phyloP scores from a whole-genome alignment of 495 filamentous ascomycete genomes.

The Beverwykella pulmonaria region DNA sequence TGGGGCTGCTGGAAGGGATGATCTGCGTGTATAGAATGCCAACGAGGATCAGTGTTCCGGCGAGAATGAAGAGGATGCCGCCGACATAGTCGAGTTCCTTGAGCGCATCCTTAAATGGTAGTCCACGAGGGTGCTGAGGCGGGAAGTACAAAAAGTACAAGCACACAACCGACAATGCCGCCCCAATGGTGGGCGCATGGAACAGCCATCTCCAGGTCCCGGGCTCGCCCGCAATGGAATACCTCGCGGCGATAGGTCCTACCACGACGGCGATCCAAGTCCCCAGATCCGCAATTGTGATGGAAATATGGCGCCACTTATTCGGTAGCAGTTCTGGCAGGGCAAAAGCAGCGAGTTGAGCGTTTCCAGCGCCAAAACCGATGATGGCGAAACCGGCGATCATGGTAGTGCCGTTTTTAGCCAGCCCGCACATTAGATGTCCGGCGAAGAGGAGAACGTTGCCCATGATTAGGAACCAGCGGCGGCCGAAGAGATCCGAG shows the following conservation, averaged over 20 bases:
- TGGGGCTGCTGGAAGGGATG: constrained; percentile 32
- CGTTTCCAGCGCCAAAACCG: constrained; percentile 27
- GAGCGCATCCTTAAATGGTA: constrained; percentile 30
- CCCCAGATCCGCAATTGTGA: constrained; percentile 40
- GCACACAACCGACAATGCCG: constrained; percentile 22
- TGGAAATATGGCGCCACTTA: constrained; percentile 41
- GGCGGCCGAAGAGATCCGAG: constrained; percentile 23
- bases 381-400: constrained; percentile 23
- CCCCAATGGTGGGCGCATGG: constrained; percentile 26
- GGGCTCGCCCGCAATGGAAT: constrained; percentile 22
- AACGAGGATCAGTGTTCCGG: constrained; percentile 30
- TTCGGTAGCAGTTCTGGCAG: constrained; percentile 46
- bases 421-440: constrained; percentile 14
- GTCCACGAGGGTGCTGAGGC: constrained; percentile 36
- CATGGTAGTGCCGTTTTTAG: constrained; percentile 22
- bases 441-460: constrained; percentile 22
- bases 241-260: constrained; percentile 41
- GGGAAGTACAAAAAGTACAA: constrained; percentile 39
- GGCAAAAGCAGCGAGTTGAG: constrained; percentile 42
- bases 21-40: constrained; percentile 41
- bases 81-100: constrained; percentile 40
- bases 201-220: constrained; percentile 36
- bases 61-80: constrained; percentile 33
- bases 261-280: constrained; percentile 41
- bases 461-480: constrained; percentile 26